Conservation (phyloP, 495 filamentous ascomycete species). For the Aspergillus carlsbadensis region DNA sequence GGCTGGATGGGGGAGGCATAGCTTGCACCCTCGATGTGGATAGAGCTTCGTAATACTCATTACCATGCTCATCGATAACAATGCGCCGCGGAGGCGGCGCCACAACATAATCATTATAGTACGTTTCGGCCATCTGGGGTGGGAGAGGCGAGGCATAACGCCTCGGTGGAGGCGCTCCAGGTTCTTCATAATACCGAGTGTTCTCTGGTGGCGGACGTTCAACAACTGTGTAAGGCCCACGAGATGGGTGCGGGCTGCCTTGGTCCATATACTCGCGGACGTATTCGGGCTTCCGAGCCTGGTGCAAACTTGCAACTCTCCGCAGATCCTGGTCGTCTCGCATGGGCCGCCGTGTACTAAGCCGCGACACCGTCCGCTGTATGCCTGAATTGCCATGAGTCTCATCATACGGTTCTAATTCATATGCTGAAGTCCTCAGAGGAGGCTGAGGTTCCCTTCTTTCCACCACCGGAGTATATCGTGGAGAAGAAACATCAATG, state of each 20-base stretch:
- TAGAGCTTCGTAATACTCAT: slow-evolving; percentile 64
- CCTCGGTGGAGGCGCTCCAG: slow-evolving; percentile 35
- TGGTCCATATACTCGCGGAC: slow-evolving; percentile 45
- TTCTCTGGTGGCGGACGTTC: slow-evolving; percentile 51
- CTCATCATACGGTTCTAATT: slow-evolving; percentile 36
- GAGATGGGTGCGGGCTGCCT: slow-evolving; percentile 45
- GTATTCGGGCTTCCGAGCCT: slow-evolving; percentile 49
- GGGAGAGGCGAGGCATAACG: slow-evolving; percentile 57
- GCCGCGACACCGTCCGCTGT: slow-evolving; percentile 41
- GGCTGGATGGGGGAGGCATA: slow-evolving; percentile 51
- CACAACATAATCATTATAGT: slow-evolving; percentile 50
- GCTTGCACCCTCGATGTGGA: slow-evolving; percentile 42
- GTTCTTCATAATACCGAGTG: slow-evolving; percentile 58
- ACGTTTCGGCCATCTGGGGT: slow-evolving; percentile 49
- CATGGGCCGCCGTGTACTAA: slow-evolving; percentile 38
- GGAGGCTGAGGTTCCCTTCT: slow-evolving; percentile 33
- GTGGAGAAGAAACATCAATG: slow-evolving; percentile 49
- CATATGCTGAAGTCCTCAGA: slow-evolving; percentile 33
- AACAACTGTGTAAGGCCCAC: slow-evolving; percentile 59
- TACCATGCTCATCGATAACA: slow-evolving; percentile 68
- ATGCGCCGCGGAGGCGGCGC: slow-evolving; percentile 62
- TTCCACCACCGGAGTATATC: slow-evolving; percentile 41
- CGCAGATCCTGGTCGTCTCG: slow-evolving; percentile 58
- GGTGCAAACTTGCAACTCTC: slow-evolving; percentile 58
- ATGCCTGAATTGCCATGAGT: slow-evolving; percentile 37